Conservation (phyloP, 2,329 filamentous ascomycete genomes). For the Cylindrodendrum hubeiense region DNA sequence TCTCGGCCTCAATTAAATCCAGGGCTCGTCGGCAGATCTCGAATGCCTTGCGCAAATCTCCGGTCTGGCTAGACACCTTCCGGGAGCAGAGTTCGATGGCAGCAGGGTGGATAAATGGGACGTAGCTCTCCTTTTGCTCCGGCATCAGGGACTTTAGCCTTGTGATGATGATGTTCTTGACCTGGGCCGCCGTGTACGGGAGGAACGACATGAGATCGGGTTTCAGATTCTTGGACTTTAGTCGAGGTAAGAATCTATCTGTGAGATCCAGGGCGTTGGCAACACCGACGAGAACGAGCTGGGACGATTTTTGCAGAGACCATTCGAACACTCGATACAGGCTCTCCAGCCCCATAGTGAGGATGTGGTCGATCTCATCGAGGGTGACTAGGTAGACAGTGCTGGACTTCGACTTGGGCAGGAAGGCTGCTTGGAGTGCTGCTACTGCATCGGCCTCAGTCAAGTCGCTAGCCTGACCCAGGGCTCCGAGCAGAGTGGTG, state of each 20-base stretch:
- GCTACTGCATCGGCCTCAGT: constrained; percentile 76
- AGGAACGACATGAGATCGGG: constrained; percentile 91
- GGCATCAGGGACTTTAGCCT: constrained; percentile 83
- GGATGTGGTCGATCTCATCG: constrained; percentile 94
- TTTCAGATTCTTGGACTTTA: constrained; percentile 93
- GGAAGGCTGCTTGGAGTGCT: constrained; percentile 78
- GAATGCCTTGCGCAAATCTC: constrained; percentile 94
- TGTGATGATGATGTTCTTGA: constrained; percentile 86
- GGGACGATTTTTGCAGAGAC: constrained; percentile 86
- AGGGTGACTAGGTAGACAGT: constrained; percentile 85
- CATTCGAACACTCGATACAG: constrained; percentile 97
- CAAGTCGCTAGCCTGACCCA: constrained; percentile 69
- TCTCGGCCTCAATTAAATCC: constrained; percentile 89
- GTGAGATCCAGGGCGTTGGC: constrained; percentile 97
- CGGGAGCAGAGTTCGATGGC: constrained; percentile 95
- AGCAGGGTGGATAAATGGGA: constrained; percentile 93
- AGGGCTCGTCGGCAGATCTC: constrained; percentile 92
- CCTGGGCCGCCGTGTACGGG: constrained; percentile 89
- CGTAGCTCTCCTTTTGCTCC: constrained; percentile 66
- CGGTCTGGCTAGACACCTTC: constrained; percentile 94
- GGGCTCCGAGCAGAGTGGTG: constrained; percentile 79
- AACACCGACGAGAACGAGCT: constrained; percentile 88
- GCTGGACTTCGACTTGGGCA: constrained; percentile 67
- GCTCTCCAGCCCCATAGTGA: constrained; percentile 89
- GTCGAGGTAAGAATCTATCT: constrained; percentile 90